These are phyloP conservation scores for Trichoderma atroviride DNA, from an alignment of 2,329 filamentous ascomycete genomes.

Conservation along the genomic window DNA sequence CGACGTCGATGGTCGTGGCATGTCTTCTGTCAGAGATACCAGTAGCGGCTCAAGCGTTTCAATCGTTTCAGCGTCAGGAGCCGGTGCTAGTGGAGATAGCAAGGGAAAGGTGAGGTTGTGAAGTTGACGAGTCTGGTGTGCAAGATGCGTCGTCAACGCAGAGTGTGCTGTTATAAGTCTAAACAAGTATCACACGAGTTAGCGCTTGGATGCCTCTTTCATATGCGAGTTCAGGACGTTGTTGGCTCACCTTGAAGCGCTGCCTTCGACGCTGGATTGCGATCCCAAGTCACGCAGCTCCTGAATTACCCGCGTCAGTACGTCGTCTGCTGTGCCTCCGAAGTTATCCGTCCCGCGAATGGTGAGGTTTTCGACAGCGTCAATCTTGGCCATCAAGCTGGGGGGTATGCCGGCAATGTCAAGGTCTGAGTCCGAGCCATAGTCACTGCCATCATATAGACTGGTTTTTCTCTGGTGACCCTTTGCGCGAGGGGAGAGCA, in stretches of 20 bases:
- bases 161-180: conserved; percentile 77
- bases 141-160: conserved; percentile 72
- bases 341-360: conserved; percentile 67
- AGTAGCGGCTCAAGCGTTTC: conserved; percentile 72
- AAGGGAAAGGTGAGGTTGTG: conserved; percentile 73
- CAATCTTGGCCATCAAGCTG: conserved; percentile 69
- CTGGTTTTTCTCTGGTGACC: conserved; percentile 57
- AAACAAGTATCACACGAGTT: background rate
- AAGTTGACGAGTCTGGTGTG: conserved; percentile 73
- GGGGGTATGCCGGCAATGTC: conserved; percentile 69
- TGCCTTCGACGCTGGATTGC: conserved; percentile 71
- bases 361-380: conserved; percentile 71
- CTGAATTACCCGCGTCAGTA: conserved; percentile 70
- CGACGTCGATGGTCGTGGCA: conserved; percentile 65
- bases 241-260: conserved; percentile 64
- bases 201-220: background rate
- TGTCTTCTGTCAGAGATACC: conserved; percentile 63
- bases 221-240: background rate
- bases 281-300: conserved; percentile 72
- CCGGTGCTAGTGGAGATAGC: conserved; percentile 67
- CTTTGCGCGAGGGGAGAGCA: conserved; percentile 49
- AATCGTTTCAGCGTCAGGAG: conserved; percentile 65
- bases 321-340: conserved; percentile 64
- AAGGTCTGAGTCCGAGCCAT: conserved; percentile 71
- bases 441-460: conserved; percentile 74